phyloP scores from a whole-genome alignment of 2,329 filamentous ascomycete species.

The Fusarium falciforme region DNA sequence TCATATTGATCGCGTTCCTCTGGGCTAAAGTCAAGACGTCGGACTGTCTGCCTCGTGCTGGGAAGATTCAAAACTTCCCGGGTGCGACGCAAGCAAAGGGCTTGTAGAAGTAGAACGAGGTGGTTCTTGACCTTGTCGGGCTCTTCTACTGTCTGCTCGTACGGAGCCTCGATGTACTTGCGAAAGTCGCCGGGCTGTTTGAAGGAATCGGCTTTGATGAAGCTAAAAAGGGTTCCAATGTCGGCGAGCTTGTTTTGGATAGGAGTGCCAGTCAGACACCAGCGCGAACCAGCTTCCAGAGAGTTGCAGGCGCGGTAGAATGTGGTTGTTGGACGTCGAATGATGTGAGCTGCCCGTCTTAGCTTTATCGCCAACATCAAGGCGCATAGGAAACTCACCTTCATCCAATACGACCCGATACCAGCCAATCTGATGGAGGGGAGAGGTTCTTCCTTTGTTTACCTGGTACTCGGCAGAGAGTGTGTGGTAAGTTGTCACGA shows the following conservation, averaged over 20 bases:
- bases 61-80: background rate
- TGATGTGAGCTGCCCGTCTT: slow-evolving; percentile 56
- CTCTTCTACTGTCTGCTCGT: background rate
- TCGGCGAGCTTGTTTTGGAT: slow-evolving; percentile 1
- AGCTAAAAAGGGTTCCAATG: background rate
- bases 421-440: slow-evolving; percentile 53
- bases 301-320: slow-evolving; percentile 56
- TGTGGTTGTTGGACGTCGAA: slow-evolving; percentile 59
- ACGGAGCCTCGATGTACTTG: background rate
- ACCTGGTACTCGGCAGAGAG: slow-evolving; percentile 49
- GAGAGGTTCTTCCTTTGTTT: slow-evolving; percentile 2
- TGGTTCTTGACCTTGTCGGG: background rate
- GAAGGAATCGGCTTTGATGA: background rate
- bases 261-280: slow-evolving; percentile 51
- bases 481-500: slow-evolving; percentile 62
- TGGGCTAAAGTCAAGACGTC: background rate
- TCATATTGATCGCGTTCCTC: background rate
- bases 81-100: background rate
- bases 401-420: slow-evolving; percentile 58
- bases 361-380: background rate
- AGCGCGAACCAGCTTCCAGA: slow-evolving; percentile 58
- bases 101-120: background rate
- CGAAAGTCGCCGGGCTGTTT: background rate
- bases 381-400: slow-evolving; percentile 47
- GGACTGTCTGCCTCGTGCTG: background rate